These are phyloP conservation scores for Ustilaginoidea virens DNA, from an alignment of 2,329 filamentous ascomycete species.

Conservation along the genomic window DNA sequence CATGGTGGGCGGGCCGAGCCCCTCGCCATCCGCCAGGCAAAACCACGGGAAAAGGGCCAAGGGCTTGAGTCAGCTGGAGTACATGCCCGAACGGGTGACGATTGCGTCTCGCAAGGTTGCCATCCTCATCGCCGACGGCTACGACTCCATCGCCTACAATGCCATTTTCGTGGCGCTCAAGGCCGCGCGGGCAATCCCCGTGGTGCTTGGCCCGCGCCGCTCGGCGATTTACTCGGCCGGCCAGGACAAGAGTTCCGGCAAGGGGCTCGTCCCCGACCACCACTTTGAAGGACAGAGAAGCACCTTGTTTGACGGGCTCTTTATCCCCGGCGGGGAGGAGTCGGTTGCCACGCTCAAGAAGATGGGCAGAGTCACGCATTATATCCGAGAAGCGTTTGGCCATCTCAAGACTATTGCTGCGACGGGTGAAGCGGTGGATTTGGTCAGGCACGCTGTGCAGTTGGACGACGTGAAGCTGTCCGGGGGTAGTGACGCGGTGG, in stretches of 20 bases:
- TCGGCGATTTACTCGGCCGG: conserved; percentile 48
- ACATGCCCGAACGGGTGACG: conserved; percentile 43
- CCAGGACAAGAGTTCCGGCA: conserved; percentile 32
- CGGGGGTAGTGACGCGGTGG: conserved; percentile 29
- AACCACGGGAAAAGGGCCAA: conserved; percentile 49
- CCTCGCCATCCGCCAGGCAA: conserved; percentile 36
- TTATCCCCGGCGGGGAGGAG: conserved; percentile 56
- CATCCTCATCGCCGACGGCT: conserved; percentile 66
- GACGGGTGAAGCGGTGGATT: conserved; percentile 52
- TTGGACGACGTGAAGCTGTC: conserved; percentile 27
- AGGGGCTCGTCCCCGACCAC: conserved; percentile 53
- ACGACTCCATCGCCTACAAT: conserved; percentile 49
- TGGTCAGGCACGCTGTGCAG: conserved; percentile 37
- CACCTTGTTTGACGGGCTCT: conserved; percentile 68
- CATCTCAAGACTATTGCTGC: conserved; percentile 69
- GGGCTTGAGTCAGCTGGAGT: conserved; percentile 54
- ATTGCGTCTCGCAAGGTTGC: conserved; percentile 59
- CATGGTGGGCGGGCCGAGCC: conserved; percentile 52
- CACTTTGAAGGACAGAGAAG: conserved; percentile 68
- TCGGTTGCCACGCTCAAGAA: conserved; percentile 46
- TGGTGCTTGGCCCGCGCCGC: conserved; percentile 57
- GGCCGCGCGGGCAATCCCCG: conserved; percentile 48
- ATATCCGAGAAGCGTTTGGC: conserved; percentile 66
- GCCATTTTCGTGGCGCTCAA: conserved; percentile 48
- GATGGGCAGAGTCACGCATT: conserved; percentile 61